Conservation (phyloP, 192 early-diverging fungal genomes). For the Dispira simplex region DNA sequence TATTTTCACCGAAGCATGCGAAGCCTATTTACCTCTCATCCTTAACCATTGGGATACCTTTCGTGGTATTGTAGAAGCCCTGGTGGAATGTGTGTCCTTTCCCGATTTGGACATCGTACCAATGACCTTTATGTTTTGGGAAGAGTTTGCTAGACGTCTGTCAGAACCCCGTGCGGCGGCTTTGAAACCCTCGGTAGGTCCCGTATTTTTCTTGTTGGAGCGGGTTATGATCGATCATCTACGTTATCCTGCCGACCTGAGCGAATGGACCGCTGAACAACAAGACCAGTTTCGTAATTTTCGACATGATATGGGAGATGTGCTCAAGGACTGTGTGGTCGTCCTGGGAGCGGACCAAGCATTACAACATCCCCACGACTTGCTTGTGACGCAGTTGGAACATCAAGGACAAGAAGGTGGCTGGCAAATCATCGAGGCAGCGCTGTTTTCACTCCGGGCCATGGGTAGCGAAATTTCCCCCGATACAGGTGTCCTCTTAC, state of each 20-base stretch:
- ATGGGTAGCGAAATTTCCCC: conserved; percentile 76
- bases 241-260: conserved; percentile 63
- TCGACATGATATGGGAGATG: conserved; percentile 91
- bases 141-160: conserved; percentile 48
- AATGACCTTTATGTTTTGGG: conserved; percentile 92
- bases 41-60: conserved; percentile 51
- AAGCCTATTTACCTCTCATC: conserved; percentile 66
- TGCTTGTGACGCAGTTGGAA: conserved; percentile 30
- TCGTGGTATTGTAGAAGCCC: conserved; percentile 55
- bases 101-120: conserved; percentile 70
- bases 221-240: conserved; percentile 77
- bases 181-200: conserved; percentile 33
- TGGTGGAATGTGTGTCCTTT: conserved; percentile 66
- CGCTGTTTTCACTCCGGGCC: conserved; percentile 81
- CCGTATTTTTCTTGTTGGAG: conserved; percentile 49
- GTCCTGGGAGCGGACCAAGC: conserved; percentile 66
- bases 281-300: conserved; percentile 97
- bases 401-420: conserved; percentile 11
- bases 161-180: conserved; percentile 28
- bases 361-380: conserved; percentile 41
- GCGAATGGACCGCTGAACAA: conserved; percentile 61
- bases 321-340: conserved; percentile 85
- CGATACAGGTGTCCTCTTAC: conserved; percentile 60
- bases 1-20: conserved; percentile 82
- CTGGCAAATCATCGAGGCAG: conserved; percentile 94